A percentile compares a stretch with the other conserved stretches of the same genome.
These are phyloP conservation scores for Orbilia quercus DNA, from an alignment of 2,329 filamentous ascomycete species.

Conservation along the genomic window DNA sequence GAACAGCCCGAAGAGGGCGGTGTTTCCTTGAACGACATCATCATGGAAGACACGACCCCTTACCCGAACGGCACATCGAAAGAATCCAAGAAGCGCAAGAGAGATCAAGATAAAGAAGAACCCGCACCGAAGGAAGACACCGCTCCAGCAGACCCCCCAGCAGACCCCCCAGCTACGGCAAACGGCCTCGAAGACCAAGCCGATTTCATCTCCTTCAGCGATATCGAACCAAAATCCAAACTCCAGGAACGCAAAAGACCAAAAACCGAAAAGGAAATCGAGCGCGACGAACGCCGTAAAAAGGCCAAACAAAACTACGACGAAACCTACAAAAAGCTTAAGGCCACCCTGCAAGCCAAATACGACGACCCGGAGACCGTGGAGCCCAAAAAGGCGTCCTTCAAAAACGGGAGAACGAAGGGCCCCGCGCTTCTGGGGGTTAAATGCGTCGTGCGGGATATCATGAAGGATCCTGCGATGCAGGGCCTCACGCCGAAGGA, in stretches of 20 bases:
- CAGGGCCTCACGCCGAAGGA: constrained; percentile 35
- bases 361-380: constrained; percentile 24
- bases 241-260: constrained; percentile 44
- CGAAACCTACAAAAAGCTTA: constrained; percentile 41
- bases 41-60: constrained; percentile 47
- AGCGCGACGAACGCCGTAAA: constrained; percentile 28
- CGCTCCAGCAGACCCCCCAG: not conserved
- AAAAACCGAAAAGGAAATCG: constrained; percentile 46
- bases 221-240: constrained; percentile 29
- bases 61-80: constrained; percentile 21
- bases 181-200: constrained; percentile 25
- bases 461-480: constrained; percentile 41
- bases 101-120: constrained; percentile 19
- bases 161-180: too few species aligned
- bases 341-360: constrained; percentile 21
- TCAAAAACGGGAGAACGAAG: constrained; percentile 20
- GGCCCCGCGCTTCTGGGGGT: constrained; percentile 23
- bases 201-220: constrained; percentile 48
- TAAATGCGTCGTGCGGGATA: constrained; percentile 33
- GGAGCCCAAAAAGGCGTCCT: constrained; percentile 11
- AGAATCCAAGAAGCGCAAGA: constrained; percentile 46
- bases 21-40: constrained; percentile 17
- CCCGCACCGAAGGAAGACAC: constrained; percentile 1
- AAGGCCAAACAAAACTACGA: constrained; percentile 30
- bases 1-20: constrained; percentile 4